A percentile compares a stretch with the other conserved stretches of the same genome.
These are phyloP conservation scores for Talaromyces borbonicus DNA, from an alignment of 495 filamentous ascomycete genomes.

Conservation along the genomic window DNA sequence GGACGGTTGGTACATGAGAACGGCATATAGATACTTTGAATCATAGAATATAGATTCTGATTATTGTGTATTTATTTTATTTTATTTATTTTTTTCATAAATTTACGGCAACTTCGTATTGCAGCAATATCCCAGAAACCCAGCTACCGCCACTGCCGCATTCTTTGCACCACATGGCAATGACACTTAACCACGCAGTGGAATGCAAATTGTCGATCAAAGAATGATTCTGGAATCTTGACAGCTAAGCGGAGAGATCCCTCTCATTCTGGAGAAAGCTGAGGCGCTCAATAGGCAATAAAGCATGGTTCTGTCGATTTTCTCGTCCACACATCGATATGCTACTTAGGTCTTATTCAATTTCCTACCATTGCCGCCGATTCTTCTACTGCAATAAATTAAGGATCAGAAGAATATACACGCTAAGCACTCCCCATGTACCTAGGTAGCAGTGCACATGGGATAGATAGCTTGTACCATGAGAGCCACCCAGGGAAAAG, in stretches of 20 bases:
- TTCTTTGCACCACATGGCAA: not conserved
- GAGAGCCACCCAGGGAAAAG: too few species aligned
- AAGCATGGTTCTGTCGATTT: not conserved
- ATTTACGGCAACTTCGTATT: too few species aligned
- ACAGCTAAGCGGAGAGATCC: not conserved
- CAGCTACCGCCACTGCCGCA: not conserved
- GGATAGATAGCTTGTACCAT: too few species aligned
- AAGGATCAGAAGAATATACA: too few species aligned
- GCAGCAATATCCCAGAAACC: too few species aligned
- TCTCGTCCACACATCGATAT: too few species aligned
- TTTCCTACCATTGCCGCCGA: too few species aligned
- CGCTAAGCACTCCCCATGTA: too few species aligned
- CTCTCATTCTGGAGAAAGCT: not conserved
- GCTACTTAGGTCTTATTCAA: too few species aligned
- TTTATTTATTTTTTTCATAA: not conserved
- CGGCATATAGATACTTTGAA: not conserved
- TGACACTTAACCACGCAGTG: not conserved
- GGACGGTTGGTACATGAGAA: slow-evolving; percentile 61
- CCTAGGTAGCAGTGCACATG: too few species aligned
- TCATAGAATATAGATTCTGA: not conserved
- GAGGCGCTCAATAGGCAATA: not conserved
- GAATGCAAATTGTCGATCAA: slow-evolving; percentile 4
- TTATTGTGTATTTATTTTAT: not conserved
- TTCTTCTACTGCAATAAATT: too few species aligned
- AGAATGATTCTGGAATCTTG: slow-evolving; percentile 1